Conservation (phyloP, 116 monocot genomes). For the Dioscorea cayenensis region DNA sequence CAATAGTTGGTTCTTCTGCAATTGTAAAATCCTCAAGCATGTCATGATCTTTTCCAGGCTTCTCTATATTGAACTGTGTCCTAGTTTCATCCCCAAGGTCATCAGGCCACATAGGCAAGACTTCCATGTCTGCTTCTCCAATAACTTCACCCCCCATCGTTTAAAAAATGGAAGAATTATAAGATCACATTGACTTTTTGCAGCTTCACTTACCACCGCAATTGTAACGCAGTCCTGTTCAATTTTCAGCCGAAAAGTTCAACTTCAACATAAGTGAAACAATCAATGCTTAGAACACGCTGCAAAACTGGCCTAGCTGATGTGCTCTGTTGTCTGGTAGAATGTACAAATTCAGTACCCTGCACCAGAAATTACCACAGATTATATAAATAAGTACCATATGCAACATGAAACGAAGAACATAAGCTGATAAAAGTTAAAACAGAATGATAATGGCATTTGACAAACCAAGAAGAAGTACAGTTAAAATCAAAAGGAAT, state of each 20-base stretch:
- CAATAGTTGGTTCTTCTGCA: conserved; percentile 29
- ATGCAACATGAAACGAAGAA: no score
- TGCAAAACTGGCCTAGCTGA: no score
- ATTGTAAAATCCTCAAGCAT: conserved; percentile 47
- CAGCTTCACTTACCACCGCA: background rate
- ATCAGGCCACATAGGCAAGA: conserved; percentile 69
- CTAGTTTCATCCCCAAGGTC: conserved; percentile 44
- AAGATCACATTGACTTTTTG: background rate
- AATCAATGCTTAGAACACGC: no score
- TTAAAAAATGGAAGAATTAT: background rate
- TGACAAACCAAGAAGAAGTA: no score
- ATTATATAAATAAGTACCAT: no score
- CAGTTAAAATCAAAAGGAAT: background rate
- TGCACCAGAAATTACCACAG: no score
- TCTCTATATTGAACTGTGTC: conserved; percentile 68
- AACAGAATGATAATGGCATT: no score
- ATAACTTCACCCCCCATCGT: conserved; percentile 45
- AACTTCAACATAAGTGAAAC: no score
- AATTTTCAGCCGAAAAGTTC: no score
- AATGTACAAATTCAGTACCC: no score
- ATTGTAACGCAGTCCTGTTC: background rate
- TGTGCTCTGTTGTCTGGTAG: no score
- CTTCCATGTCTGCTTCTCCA: conserved; percentile 39
- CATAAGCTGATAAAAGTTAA: no score
- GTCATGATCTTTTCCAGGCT: conserved; percentile 36